These are phyloP conservation scores for Prunus mume DNA, from an alignment of 306 rosid genomes.

Conservation along the genomic window DNA sequence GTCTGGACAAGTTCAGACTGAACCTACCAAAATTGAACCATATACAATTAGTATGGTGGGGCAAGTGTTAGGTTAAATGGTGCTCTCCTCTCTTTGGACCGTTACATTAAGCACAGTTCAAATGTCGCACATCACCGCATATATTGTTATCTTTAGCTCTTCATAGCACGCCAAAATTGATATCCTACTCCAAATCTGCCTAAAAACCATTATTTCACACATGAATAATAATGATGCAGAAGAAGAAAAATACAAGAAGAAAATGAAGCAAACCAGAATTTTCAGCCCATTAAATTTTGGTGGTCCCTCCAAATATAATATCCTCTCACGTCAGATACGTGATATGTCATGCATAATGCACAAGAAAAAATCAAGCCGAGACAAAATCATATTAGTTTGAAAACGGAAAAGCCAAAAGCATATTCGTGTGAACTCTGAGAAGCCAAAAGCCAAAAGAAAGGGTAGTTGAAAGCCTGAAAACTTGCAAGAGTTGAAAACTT, in stretches of 20 bases:
- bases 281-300: neutral
- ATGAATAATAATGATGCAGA: neutral
- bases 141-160: neutral
- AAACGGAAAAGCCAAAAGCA: neutral
- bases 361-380: neutral
- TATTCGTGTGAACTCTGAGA: neutral
- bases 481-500: neutral
- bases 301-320: neutral
- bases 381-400: neutral
- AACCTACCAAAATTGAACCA: neutral
- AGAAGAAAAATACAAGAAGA: neutral
- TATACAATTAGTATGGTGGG: neutral
- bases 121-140: neutral
- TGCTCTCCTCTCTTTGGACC: neutral
- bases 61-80: neutral
- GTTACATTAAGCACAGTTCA: neutral
- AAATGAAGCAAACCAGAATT: neutral
- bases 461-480: neutral
- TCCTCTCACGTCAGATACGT: neutral
- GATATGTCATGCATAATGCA: neutral
- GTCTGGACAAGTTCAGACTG: neutral
- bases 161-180: constrained; percentile 1
- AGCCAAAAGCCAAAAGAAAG: neutral
- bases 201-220: neutral
- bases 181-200: neutral